Percentiles rank a stretch among this genome's conserved stretches.
Evolutionary conservation across 106 monocot species (phyloP).

Genomic region (Posidonia australis): DNA sequence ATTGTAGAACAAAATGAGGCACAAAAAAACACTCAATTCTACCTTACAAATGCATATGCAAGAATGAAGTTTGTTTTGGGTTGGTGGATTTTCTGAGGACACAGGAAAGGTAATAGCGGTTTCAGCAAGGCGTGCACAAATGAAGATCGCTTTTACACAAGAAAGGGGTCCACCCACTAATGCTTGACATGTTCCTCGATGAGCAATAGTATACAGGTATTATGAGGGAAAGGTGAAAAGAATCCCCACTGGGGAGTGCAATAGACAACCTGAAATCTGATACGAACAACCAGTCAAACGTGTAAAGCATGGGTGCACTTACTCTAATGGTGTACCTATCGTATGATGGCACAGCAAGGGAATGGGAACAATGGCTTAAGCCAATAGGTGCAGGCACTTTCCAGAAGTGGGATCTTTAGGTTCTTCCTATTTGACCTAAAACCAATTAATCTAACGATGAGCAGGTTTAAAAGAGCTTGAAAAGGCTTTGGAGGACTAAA

Average conservation of each 20-base stretch:
- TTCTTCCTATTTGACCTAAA: not conserved
- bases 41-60: too few species aligned
- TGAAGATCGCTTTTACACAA: conserved; percentile 17
- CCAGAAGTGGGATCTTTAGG: too few species aligned
- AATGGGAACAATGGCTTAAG: too few species aligned
- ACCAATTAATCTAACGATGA: not conserved
- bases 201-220: conserved; percentile 1
- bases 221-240: conserved; percentile 4
- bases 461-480: not conserved
- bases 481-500: too few species aligned
- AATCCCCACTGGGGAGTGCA: conserved; percentile 4
- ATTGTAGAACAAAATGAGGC: too few species aligned
- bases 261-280: conserved; percentile 6
- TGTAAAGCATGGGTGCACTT: not conserved
- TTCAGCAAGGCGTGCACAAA: too few species aligned
- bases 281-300: not conserved
- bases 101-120: too few species aligned
- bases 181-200: conserved; percentile 1
- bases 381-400: too few species aligned
- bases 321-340: not conserved
- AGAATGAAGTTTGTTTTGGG: too few species aligned
- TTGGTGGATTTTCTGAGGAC: too few species aligned
- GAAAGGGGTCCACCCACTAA: conserved; percentile 7
- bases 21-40: too few species aligned
- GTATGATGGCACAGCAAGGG: too few species aligned